phyloP scores from a whole-genome alignment of 2,329 filamentous ascomycete species.

The Apiospora aurea region DNA sequence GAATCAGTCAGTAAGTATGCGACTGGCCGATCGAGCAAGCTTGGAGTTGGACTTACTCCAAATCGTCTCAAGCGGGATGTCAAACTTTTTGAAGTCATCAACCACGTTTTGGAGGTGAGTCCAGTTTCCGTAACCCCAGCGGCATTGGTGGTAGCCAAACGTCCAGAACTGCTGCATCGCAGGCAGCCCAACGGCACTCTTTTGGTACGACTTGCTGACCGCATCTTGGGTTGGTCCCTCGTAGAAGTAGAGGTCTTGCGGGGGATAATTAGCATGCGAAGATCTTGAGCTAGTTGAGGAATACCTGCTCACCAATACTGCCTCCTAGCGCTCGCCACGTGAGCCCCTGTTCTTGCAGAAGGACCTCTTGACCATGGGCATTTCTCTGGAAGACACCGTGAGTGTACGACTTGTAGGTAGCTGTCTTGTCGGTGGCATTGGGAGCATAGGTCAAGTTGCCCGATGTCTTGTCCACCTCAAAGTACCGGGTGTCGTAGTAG shows the following conservation, averaged over 20 bases:
- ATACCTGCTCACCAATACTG: conserved; percentile 53
- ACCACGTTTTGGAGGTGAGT: conserved; percentile 70
- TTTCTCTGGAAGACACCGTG: conserved; percentile 83
- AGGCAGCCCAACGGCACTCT: conserved; percentile 71
- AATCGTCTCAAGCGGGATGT: conserved; percentile 76
- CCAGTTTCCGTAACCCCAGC: conserved; percentile 84
- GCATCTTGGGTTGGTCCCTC: conserved; percentile 73
- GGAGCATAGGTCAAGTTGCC: conserved; percentile 60
- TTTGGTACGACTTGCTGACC: conserved; percentile 75
- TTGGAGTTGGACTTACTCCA: conserved; percentile 55
- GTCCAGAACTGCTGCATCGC: conserved; percentile 84
- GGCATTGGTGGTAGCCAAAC: conserved; percentile 83
- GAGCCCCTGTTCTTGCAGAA: conserved; percentile 68
- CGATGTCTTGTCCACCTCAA: conserved; percentile 56
- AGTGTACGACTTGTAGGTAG: conserved; percentile 69
- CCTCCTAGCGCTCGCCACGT: conserved; percentile 81
- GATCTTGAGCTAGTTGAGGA: neutral
- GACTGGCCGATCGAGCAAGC: conserved; percentile 40
- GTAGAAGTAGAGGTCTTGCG: conserved; percentile 76
- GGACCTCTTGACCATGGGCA: conserved; percentile 76
- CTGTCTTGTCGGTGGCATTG: conserved; percentile 58
- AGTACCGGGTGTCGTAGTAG: conserved; percentile 83
- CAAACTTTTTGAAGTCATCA: conserved; percentile 67
- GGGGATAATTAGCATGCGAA: neutral
- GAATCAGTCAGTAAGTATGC: conserved; percentile 45